Conservation (phyloP, 805 yeast species). For the Phaffomyces opuntiae region DNA sequence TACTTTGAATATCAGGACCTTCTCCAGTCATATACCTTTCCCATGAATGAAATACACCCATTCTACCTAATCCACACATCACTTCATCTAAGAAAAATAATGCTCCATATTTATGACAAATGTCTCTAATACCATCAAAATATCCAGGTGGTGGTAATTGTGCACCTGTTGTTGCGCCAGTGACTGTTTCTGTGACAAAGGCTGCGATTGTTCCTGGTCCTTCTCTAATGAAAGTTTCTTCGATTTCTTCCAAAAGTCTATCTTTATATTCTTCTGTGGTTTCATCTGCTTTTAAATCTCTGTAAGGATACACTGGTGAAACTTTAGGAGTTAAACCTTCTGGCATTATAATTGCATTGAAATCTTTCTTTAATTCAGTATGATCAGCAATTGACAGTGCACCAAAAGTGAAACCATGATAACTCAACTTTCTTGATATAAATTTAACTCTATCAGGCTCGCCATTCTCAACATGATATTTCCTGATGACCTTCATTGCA, state of each 20-base stretch:
- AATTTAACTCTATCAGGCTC: slow-evolving; percentile 35
- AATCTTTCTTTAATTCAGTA: slow-evolving; percentile 28
- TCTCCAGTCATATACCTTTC: slow-evolving; percentile 30
- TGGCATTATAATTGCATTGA: slow-evolving; percentile 24
- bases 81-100: slow-evolving; percentile 46
- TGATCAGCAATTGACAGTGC: slow-evolving; percentile 36
- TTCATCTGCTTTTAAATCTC: slow-evolving; percentile 24
- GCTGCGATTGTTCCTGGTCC: slow-evolving; percentile 39
- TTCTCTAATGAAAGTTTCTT: slow-evolving; percentile 31
- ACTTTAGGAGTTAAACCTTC: slow-evolving; percentile 21
- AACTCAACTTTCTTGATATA: slow-evolving; percentile 38
- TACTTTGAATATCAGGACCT: slow-evolving; percentile 42
- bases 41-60: slow-evolving; percentile 42
- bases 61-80: slow-evolving; percentile 50
- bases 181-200: slow-evolving; percentile 38
- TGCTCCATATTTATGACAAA: slow-evolving; percentile 46
- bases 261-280: slow-evolving; percentile 33
- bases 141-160: slow-evolving; percentile 39
- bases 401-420: slow-evolving; percentile 44
- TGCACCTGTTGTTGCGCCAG: slow-evolving; percentile 41
- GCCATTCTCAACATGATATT: slow-evolving; percentile 37
- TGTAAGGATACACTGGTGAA: slow-evolving; percentile 24
- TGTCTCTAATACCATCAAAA: slow-evolving; percentile 35
- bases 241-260: slow-evolving; percentile 34
- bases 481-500: slow-evolving; percentile 50